Evolutionary conservation across 192 early-diverging fungal species (phyloP).

Genomic region (Linnemannia exigua): DNA sequence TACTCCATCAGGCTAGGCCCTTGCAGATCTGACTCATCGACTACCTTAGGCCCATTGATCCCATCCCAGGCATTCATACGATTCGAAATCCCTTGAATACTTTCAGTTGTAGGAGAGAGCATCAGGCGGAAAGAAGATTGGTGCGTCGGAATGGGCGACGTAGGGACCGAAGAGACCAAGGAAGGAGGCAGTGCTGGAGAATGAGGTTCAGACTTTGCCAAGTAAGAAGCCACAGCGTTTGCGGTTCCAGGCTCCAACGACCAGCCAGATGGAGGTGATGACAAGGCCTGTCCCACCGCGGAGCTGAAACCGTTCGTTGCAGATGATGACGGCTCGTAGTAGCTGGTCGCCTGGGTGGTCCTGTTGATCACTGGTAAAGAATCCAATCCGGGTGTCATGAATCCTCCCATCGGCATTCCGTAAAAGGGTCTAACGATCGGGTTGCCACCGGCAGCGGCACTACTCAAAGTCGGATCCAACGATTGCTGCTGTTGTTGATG

Average conservation of each 20-base stretch:
- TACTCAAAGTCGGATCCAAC: conserved; percentile 15
- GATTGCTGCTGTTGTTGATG: conserved; percentile 21
- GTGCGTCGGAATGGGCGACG: conserved; percentile 25
- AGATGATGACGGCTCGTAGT: neutral
- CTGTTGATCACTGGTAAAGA: conserved; percentile 30
- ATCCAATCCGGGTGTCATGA: conserved; percentile 45
- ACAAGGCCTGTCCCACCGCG: neutral
- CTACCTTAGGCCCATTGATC: conserved; percentile 2
- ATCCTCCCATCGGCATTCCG: conserved; percentile 52
- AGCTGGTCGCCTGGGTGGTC: neutral
- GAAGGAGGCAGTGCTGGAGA: conserved; percentile 16
- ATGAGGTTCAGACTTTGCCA: neutral
- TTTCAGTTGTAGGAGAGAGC: conserved; percentile 35
- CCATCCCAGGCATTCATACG: conserved; percentile 45
- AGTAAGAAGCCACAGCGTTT: neutral
- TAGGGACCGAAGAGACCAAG: conserved; percentile 12
- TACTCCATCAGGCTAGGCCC: neutral
- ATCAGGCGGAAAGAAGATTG: conserved; percentile 30
- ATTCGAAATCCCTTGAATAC: conserved; percentile 34
- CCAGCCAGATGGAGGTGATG: neutral
- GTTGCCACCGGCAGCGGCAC: neutral
- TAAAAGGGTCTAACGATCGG: conserved; percentile 32
- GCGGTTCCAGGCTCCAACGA: neutral
- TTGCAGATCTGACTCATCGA: neutral
- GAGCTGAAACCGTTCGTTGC: neutral